Base-by-base conservation (phyloP, 2,329 filamentous ascomycete genomes). In the Pyricularia grisea region DNA sequence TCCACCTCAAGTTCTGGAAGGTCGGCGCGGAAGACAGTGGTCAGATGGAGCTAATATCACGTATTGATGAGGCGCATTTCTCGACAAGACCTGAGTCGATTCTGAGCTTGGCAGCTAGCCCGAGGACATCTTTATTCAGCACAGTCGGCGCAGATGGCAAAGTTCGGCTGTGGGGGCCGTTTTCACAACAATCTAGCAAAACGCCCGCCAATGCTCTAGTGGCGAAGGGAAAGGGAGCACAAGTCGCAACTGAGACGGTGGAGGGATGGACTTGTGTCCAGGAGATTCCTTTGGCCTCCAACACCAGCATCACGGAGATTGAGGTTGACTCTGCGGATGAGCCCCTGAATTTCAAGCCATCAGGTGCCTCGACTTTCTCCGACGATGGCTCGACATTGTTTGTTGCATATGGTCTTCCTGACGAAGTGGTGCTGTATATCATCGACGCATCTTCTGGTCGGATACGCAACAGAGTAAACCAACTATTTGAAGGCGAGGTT, bases 1-100 rank as follows among this genome's bases (percentile, higher is more conserved):
- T 93, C 0, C 92, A 91, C 74, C 83, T 99, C 67, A 97, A 97
- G 76, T 95, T 99, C 77, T 99, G 95, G 95, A 80, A 89, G 77
- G 79, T 91, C 79, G 87, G 87, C 79, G 75, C 82, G 74, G 75
- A 83, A 74, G 75, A 82, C 75, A 76, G 86, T 75, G 30, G 28
- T 10, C 55, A 50, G 20, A 92, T 95, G 84, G 88, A 92, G 71
- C 83, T 99, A 12, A 88, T 92, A 67, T 91, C 93, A 2, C 88
- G 94, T 70, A 88, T 98, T 68, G 93, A 97, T 76, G 86, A 88
- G 10, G 94, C 95, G 20, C 94, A 99, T 78, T 83, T 84, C 70
- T 85, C 86, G 69, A 79, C 79, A 71, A 78, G 81, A 70, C 81
- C 82, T 1, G 84, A 87, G 64, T 81, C 84, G 4, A 85, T 98